Evolutionary conservation across 805 yeast genomes (phyloP), one percentile per base, ranked within the genome.

Genomic region (Myxozyma vanderwaltii): DNA sequence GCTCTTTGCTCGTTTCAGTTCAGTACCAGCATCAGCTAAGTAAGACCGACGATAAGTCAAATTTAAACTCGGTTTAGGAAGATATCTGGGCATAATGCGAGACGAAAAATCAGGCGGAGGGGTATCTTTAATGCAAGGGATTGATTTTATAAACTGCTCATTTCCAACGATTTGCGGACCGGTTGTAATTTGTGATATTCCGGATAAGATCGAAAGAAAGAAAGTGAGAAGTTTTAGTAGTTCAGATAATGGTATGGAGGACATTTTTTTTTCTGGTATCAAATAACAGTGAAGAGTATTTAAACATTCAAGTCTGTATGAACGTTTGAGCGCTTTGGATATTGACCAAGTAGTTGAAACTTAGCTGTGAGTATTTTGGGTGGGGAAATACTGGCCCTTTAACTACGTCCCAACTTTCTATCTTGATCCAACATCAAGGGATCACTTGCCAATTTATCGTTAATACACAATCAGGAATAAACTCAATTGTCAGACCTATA

Each of bases 91-190:
- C 43, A 38, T 38, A 38, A 38, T 43, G n/a, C 31, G 27, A 6
- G 47, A 43, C 12, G 31, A 23, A 26, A 10, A 5, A 8, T 43
- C 47, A 23, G 12, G 5, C n/a, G 33, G 27, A 12, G 49, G 29
- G 19, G 23, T 17, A 6, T 47, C 27, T 15, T 24, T 33, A 23
- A 47, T 19, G 38, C 38, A 21, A 12, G 40, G 27, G 4, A 35
- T 19, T 35, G 43, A 15, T n/a, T 15, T 24, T 15, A 36, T n/a
- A 23, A 48, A 36, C 4, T 10, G 17, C 23, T 43, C 29, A 35
- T 36, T 48, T 13, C 52, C 52, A 6, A 48, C 35, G 10, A 48
- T 23, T 39, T 33, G 41, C 2, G 52, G 52, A 15, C 52, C 52
- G 21, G 52, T 48, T 15, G 38, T 19, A 1, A 35, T 48, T 39